These are phyloP conservation scores for Phytophthora sojae DNA, from an alignment of 352 stramenopile species.

Conservation along the genomic window DNA sequence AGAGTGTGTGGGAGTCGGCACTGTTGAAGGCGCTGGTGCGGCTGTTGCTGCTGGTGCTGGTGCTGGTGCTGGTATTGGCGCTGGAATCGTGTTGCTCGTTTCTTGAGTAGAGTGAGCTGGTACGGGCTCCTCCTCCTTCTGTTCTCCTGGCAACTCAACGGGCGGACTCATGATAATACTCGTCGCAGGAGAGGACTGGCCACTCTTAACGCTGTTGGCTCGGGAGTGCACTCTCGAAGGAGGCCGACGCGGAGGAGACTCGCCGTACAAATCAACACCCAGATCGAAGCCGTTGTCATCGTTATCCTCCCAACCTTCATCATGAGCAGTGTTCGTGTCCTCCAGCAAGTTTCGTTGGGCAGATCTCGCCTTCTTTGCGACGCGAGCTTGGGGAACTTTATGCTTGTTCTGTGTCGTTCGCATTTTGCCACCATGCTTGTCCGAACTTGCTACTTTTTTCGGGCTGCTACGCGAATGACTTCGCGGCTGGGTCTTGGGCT, in stretches of 20 bases:
- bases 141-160: constrained; percentile 1
- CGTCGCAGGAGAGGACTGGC: constrained; percentile 18
- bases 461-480: not conserved
- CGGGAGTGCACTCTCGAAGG: constrained; percentile 30
- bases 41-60: not conserved
- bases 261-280: constrained; percentile 26
- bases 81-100: not conserved
- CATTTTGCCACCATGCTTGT: constrained; percentile 4
- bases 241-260: constrained; percentile 36
- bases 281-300: constrained; percentile 39
- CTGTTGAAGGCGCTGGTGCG: not conserved
- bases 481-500: not conserved
- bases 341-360: constrained; percentile 16
- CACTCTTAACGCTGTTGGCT: constrained; percentile 18
- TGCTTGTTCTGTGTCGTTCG: not conserved
- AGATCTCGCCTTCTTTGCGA: constrained; percentile 31
- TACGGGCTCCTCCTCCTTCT: constrained; percentile 7
- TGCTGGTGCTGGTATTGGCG: not conserved
- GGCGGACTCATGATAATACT: constrained; percentile 22
- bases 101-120: not conserved
- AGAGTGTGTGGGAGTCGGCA: constrained; percentile 2
- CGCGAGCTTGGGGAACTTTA: not conserved
- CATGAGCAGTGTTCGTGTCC: not conserved
- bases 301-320: constrained; percentile 15
- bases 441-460: not conserved